A percentile compares a stretch with the other conserved stretches of the same genome.
Evolutionary conservation across 805 yeast genomes (phyloP).

Genomic region (Sporopachydermia quercuum): DNA sequence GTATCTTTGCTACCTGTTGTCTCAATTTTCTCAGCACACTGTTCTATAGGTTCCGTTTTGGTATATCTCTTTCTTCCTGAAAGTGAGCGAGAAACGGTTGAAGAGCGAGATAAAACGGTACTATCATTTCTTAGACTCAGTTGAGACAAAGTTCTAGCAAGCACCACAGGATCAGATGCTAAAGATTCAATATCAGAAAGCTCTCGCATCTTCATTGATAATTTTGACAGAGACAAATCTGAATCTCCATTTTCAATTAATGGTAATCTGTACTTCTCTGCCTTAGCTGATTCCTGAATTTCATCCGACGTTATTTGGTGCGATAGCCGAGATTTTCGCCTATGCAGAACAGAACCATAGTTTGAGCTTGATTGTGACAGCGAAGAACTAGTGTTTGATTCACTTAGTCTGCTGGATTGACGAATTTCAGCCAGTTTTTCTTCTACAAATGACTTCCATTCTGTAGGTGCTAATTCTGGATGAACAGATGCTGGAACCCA

Average conservation of each 20-base stretch:
- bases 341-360: neutral
- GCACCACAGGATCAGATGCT: constrained; percentile 66
- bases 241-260: neutral
- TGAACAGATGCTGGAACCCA: constrained; percentile 97
- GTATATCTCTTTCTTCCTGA: no score
- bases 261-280: no score
- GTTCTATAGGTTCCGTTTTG: neutral
- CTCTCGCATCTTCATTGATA: constrained; percentile 61
- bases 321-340: constrained; percentile 4
- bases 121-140: neutral
- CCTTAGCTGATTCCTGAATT: constrained; percentile 1
- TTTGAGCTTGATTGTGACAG: no score
- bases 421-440: constrained; percentile 21
- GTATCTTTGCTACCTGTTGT: neutral
- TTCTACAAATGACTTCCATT: constrained; percentile 29
- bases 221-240: constrained; percentile 48
- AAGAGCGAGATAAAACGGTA: neutral
- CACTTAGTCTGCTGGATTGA: neutral
- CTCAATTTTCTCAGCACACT: neutral
- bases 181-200: constrained; percentile 44
- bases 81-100: neutral
- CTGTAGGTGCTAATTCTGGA: constrained; percentile 91
- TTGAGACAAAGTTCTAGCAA: constrained; percentile 60
- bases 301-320: constrained; percentile 4
- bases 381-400: neutral